Evolutionary conservation across 345 rosid species (phyloP), one percentile per base, ranked within the genome.

Genomic region (Corchorus capsularis): DNA sequence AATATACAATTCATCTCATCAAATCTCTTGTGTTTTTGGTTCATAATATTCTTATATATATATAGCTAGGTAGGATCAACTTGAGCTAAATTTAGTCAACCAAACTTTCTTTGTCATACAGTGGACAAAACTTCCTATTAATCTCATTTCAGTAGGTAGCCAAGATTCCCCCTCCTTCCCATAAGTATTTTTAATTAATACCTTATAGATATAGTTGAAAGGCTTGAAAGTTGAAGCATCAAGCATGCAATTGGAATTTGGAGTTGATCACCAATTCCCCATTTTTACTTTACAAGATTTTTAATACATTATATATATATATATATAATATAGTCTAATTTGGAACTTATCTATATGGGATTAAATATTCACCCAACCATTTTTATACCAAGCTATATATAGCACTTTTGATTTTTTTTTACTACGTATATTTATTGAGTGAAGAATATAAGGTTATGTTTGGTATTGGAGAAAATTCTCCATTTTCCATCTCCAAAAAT

Each of bases 111-210:
- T 45, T 45, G 46, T 66, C 47, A 45, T 45, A 45, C 47, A 46
- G 34, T 20, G 16, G 72, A 50, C 45, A 69, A 69, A 69, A 69
- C 60, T 50, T 69, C 22, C 59, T 32, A 69, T 50, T 50, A 50
- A 50, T 69, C 72, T 50, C 46, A 32, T 69, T 16, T 49, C 39
- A 52, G 27, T 32, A 6, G 72, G 59, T 59, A 15, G 45, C 4
- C 55, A 50, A 69, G 72, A 69, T 69, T 50, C 47, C 35, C n/a
- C 17, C 17, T 39, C 11, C 3, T 63, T 53, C 50, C 15, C 32
- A 4, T 0, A 4, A 16, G 20, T 9, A 5, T 17, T 7, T 54
- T 53, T 17, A 53, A n/a, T 19, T 27, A 27, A 27, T 27, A 27
- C 27, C 27, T 27, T 27, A 27, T 27, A 27, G 27, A 27, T 27